A percentile compares a stretch with the other conserved stretches of the same genome.
Evolutionary conservation across 352 stramenopile species (phyloP).

Genomic region (Phytophthora cryptogea): DNA sequence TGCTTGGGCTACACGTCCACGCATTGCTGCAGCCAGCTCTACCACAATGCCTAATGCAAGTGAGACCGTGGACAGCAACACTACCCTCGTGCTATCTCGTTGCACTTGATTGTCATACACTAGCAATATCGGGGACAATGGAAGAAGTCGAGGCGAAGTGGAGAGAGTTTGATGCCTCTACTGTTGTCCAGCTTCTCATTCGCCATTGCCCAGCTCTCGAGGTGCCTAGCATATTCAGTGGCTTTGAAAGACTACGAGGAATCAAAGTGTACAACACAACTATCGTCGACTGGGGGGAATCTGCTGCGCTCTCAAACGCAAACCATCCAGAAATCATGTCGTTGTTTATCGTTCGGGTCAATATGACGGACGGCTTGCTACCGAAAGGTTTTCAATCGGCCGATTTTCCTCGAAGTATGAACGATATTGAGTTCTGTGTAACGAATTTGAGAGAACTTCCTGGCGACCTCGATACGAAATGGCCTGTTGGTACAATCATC

Average conservation of each 20-base stretch:
- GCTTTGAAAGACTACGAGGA: slow-evolving; percentile 28
- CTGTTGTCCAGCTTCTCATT: slow-evolving; percentile 30
- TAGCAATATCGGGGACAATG: slow-evolving; percentile 16
- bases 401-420: slow-evolving; percentile 28
- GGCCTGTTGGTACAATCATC: slow-evolving; percentile 18
- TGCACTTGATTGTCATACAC: slow-evolving; percentile 27
- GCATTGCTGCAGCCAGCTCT: slow-evolving; percentile 2
- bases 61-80: slow-evolving; percentile 29
- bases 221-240: slow-evolving; percentile 16
- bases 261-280: slow-evolving; percentile 47
- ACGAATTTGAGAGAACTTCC: slow-evolving; percentile 37
- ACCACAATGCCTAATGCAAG: slow-evolving; percentile 20
- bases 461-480: slow-evolving; percentile 32
- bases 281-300: slow-evolving; percentile 23
- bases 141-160: slow-evolving; percentile 15
- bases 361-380: slow-evolving; percentile 31
- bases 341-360: slow-evolving; percentile 36
- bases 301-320: slow-evolving; percentile 23
- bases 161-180: slow-evolving; percentile 23
- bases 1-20: slow-evolving; percentile 20
- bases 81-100: slow-evolving; percentile 32
- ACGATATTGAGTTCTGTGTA: slow-evolving; percentile 40
- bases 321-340: slow-evolving; percentile 26
- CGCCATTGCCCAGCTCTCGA: slow-evolving; percentile 32
- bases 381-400: slow-evolving; percentile 32